A percentile compares a stretch with the other conserved stretches of the same genome.
Evolutionary conservation across 2,329 filamentous ascomycete genomes (phyloP).

Genomic region (Didymellaceae sp.): DNA sequence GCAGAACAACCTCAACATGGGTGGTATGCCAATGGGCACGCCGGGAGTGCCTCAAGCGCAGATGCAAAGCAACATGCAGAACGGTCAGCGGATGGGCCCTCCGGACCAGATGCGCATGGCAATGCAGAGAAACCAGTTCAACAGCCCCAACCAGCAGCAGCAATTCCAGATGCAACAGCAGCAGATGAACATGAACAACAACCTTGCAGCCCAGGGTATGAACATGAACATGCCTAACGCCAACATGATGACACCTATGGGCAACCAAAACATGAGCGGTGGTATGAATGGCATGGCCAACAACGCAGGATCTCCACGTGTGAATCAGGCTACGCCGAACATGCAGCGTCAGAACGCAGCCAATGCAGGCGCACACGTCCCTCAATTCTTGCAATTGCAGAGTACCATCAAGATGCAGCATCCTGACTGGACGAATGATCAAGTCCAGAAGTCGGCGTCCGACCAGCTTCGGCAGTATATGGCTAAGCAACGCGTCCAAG

Average conservation of each 20-base stretch:
- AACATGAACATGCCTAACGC: slow-evolving; percentile 47
- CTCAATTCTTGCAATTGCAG: slow-evolving; percentile 42
- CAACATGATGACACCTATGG: slow-evolving; percentile 43
- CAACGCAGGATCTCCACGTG: slow-evolving; percentile 44
- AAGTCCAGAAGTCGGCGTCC: slow-evolving; percentile 43
- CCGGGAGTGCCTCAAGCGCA: slow-evolving; percentile 73
- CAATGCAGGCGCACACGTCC: slow-evolving; percentile 44
- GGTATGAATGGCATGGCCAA: slow-evolving; percentile 46
- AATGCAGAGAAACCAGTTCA: slow-evolving; percentile 47
- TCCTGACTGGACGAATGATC: slow-evolving; percentile 46
- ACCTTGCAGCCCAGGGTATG: slow-evolving; percentile 37
- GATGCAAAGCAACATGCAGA: slow-evolving; percentile 65
- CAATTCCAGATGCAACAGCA: slow-evolving; percentile 44
- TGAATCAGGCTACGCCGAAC: slow-evolving; percentile 38
- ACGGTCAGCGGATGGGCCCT: slow-evolving; percentile 64
- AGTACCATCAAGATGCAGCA: slow-evolving; percentile 43
- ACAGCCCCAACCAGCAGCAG: slow-evolving; percentile 42
- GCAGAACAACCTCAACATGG: slow-evolving; percentile 59
- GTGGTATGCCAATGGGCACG: slow-evolving; percentile 59
- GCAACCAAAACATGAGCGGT: slow-evolving; percentile 42
- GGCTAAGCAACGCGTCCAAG: slow-evolving; percentile 43
- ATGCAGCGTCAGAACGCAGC: slow-evolving; percentile 39
- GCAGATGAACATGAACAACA: slow-evolving; percentile 44
- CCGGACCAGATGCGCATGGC: slow-evolving; percentile 49
- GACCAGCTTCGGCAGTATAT: slow-evolving; percentile 43